Percentiles rank a stretch among this genome's conserved stretches.
These are phyloP conservation scores for Dictyostelium citrinum DNA, from an alignment of 78 protist genomes.

Conservation along the genomic window DNA sequence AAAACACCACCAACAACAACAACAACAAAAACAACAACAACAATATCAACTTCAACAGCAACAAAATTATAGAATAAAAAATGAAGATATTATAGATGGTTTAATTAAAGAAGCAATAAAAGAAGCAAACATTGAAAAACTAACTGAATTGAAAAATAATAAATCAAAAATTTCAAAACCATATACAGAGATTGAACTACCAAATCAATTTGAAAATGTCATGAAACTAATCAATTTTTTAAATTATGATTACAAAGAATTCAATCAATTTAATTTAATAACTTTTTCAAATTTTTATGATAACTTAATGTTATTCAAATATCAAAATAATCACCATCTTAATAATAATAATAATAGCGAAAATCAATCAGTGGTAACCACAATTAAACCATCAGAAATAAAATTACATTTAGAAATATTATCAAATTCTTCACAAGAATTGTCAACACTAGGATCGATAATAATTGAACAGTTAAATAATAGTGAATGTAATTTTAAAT, in stretches of 20 bases:
- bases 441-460: neutral
- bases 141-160: neutral
- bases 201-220: neutral
- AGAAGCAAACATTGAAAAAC: neutral
- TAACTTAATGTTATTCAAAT: neutral
- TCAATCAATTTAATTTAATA: neutral
- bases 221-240: neutral
- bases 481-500: neutral
- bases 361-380: neutral
- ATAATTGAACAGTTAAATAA: neutral
- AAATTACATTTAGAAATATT: neutral
- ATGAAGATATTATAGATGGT: neutral
- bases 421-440: neutral
- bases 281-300: neutral
- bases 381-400: neutral
- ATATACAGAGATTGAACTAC: neutral
- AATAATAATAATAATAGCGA: too few relatives aligned
- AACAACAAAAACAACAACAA: neutral
- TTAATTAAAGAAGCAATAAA: neutral
- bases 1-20: neutral
- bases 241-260: neutral
- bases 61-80: neutral
- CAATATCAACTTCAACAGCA: neutral
- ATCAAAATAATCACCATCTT: neutral
- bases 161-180: neutral